Evolutionary conservation across 2,329 filamentous ascomycete genomes (phyloP).

Genomic region (Fusarium sp.): DNA sequence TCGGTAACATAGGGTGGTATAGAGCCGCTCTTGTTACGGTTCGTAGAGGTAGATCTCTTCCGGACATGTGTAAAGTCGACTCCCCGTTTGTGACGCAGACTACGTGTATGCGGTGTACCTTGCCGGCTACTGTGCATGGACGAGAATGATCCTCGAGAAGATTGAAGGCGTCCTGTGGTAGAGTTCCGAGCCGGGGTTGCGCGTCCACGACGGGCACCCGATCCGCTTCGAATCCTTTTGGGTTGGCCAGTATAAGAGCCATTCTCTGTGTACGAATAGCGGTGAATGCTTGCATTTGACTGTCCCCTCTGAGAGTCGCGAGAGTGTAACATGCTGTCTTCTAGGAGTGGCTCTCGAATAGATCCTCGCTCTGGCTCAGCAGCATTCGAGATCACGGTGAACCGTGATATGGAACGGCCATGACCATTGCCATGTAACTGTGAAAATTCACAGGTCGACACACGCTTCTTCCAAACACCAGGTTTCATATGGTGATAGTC

Average conservation of each 20-base stretch:
- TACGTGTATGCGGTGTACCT: conserved; percentile 55
- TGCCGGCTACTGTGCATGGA: conserved; percentile 62
- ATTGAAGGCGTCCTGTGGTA: conserved; percentile 47
- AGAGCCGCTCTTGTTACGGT: conserved; percentile 34
- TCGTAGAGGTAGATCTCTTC: conserved; percentile 52
- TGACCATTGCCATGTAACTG: conserved; percentile 59
- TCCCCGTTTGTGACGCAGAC: conserved; percentile 61
- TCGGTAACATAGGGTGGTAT: conserved; percentile 35
- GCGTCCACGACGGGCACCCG: conserved; percentile 48
- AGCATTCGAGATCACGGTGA: conserved; percentile 73
- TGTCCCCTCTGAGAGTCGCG: conserved; percentile 64
- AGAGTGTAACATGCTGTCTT: conserved; percentile 64
- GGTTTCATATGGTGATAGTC: conserved; percentile 86
- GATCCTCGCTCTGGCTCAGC: conserved; percentile 63
- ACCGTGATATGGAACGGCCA: conserved; percentile 67
- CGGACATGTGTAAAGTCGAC: conserved; percentile 66
- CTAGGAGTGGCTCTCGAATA: conserved; percentile 87
- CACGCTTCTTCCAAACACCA: conserved; percentile 66
- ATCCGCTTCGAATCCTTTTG: conserved; percentile 52
- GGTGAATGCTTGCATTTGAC: conserved; percentile 76
- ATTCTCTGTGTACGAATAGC: conserved; percentile 53
- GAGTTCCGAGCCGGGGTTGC: conserved; percentile 46
- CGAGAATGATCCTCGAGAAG: conserved; percentile 57
- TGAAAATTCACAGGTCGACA: conserved; percentile 70
- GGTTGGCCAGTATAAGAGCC: conserved; percentile 43